Evolutionary conservation across 75 land plant species (phyloP).

Genomic region (Pinus taeda): DNA sequence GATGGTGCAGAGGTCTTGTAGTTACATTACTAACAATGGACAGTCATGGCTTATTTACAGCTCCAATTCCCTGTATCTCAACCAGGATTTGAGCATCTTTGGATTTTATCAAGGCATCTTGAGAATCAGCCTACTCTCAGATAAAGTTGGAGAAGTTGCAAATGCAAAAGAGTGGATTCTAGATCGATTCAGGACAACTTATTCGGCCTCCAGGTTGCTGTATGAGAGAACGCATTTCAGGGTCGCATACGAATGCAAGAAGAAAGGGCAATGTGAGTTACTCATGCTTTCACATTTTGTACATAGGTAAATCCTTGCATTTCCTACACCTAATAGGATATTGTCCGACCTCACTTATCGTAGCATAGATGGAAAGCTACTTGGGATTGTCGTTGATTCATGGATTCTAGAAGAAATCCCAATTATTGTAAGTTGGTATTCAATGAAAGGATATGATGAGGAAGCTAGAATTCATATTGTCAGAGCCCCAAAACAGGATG

Average conservation of each 20-base stretch:
- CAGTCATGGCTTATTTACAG: constrained; percentile 30
- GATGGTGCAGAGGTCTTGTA: too few relatives aligned
- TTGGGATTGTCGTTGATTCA: constrained; percentile 72
- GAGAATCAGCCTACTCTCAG: constrained; percentile 13
- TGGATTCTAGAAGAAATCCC: constrained; percentile 53
- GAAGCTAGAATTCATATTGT: constrained; percentile 22
- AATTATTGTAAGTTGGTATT: constrained; percentile 57
- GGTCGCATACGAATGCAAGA: constrained; percentile 70
- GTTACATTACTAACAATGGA: too few relatives aligned
- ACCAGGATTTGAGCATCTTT: not conserved
- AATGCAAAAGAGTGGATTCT: constrained; percentile 37
- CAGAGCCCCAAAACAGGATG: constrained; percentile 43
- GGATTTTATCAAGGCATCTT: constrained; percentile 10
- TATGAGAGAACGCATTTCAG: constrained; percentile 33
- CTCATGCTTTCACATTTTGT: constrained; percentile 78
- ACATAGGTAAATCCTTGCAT: constrained; percentile 51
- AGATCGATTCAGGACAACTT: constrained; percentile 66
- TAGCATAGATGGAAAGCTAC: constrained; percentile 85
- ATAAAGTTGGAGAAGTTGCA: not conserved
- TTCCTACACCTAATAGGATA: not conserved
- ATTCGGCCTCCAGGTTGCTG: constrained; percentile 65
- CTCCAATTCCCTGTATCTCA: constrained; percentile 7
- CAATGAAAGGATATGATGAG: constrained; percentile 37
- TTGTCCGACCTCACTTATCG: constrained; percentile 34
- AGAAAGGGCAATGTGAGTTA: constrained; percentile 67